A percentile compares a stretch with the other conserved stretches of the same genome.
Evolutionary conservation across 768 basidiomycete genomes (phyloP).

Genomic region (Scleroderma bovista): DNA sequence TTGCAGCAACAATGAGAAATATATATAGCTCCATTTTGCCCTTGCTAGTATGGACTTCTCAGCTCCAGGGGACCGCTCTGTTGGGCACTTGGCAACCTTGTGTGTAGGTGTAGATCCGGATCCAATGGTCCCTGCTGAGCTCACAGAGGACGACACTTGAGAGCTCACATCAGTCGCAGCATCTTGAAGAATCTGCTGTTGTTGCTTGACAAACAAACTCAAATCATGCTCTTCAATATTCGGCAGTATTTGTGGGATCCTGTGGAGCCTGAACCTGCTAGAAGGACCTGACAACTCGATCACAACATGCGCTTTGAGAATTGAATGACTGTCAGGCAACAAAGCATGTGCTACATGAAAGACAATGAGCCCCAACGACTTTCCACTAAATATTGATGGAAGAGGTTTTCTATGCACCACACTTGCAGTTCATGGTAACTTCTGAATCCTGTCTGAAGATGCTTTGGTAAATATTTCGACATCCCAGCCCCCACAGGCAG

Average conservation of each 20-base stretch:
- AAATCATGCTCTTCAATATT: constrained; percentile 65
- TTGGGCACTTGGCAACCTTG: constrained; percentile 35
- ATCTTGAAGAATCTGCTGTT: constrained; percentile 61
- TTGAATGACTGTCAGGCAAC: constrained; percentile 65
- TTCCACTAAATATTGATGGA: constrained; percentile 25
- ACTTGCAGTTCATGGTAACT: constrained; percentile 66
- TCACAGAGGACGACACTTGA: constrained; percentile 56
- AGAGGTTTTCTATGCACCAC: constrained; percentile 43
- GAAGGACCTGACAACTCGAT: constrained; percentile 78
- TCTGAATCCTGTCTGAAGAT: constrained; percentile 65
- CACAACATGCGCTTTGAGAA: constrained; percentile 74
- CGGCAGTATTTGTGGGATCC: constrained; percentile 64
- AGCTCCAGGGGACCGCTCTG: constrained; percentile 49
- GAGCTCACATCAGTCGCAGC: constrained; percentile 64
- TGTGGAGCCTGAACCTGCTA: constrained; percentile 81
- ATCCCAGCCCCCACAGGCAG: constrained; percentile 78
- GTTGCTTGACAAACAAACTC: constrained; percentile 44
- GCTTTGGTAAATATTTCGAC: constrained; percentile 73
- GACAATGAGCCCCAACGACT: constrained; percentile 46
- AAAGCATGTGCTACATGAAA: constrained; percentile 70
- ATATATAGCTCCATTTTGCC: constrained; percentile 92
- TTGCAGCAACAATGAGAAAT: constrained; percentile 94
- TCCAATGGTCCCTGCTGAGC: constrained; percentile 42
- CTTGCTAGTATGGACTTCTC: constrained; percentile 83
- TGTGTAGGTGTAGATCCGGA: constrained; percentile 25